Percentiles rank a stretch among this genome's conserved stretches.
phyloP scores from a whole-genome alignment of 2,329 filamentous ascomycete genomes.

The Incumbomyces delicatus region DNA sequence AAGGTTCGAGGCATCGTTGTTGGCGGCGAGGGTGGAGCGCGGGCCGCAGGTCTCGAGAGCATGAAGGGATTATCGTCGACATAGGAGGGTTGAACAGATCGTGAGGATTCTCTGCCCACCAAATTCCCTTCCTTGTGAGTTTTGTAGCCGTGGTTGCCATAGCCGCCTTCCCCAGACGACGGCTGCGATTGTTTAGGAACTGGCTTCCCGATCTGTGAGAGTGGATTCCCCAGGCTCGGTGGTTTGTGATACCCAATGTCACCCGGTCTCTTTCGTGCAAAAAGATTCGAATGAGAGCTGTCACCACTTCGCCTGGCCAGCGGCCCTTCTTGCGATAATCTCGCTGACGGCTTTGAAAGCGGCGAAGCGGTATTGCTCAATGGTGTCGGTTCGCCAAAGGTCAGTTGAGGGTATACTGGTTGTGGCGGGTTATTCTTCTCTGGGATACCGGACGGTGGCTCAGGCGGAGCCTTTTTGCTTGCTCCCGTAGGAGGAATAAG shows the following conservation, averaged over 20 bases:
- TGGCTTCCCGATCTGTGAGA: neutral
- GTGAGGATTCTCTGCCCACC: constrained; percentile 2
- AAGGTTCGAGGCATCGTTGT: constrained; percentile 44
- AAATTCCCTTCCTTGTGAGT: constrained; percentile 4
- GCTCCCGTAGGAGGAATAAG: constrained; percentile 26
- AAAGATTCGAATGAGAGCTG: constrained; percentile 18
- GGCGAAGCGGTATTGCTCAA: constrained; percentile 38
- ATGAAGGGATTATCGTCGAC: constrained; percentile 30
- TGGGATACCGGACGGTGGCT: neutral
- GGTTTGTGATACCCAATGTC: constrained; percentile 2
- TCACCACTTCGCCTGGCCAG: constrained; percentile 11
- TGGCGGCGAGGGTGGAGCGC: constrained; percentile 36
- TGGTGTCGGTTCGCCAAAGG: constrained; percentile 52
- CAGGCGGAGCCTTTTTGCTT: constrained; percentile 3
- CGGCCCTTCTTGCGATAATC: constrained; percentile 10
- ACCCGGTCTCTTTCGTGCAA: constrained; percentile 9
- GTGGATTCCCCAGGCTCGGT: constrained; percentile 1
- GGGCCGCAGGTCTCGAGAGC: constrained; percentile 40
- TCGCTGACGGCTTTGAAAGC: constrained; percentile 29
- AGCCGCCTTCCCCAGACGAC: neutral
- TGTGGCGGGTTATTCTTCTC: neutral
- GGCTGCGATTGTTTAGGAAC: neutral
- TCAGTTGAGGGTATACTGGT: constrained; percentile 26
- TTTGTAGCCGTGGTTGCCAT: constrained; percentile 15
- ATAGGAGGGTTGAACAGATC: constrained; percentile 17